Evolutionary conservation across 2,329 filamentous ascomycete genomes (phyloP).

Genomic region (Rachicladosporium sp.): DNA sequence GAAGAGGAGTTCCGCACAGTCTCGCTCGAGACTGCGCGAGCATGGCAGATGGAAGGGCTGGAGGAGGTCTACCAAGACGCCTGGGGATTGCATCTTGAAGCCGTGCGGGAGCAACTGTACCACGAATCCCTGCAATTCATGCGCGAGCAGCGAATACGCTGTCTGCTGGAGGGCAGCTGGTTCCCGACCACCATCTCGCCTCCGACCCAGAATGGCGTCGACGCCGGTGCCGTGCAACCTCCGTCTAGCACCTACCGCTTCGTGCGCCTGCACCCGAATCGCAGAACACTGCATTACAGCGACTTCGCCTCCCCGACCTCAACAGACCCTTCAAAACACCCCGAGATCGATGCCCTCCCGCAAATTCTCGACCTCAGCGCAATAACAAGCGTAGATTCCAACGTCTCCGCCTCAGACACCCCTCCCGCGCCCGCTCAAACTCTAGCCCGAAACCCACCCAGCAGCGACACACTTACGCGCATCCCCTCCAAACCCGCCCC

Average conservation of each 20-base stretch:
- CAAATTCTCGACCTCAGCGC: constrained; percentile 79
- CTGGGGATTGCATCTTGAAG: constrained; percentile 78
- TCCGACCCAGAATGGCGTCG: constrained; percentile 29
- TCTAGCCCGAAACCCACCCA: constrained; percentile 18
- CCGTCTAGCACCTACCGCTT: constrained; percentile 54
- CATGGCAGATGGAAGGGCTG: constrained; percentile 85
- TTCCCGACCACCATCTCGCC: constrained; percentile 48
- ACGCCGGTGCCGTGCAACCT: constrained; percentile 26
- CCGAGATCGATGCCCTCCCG: constrained; percentile 57
- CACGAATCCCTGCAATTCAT: constrained; percentile 91
- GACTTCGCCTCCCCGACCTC: constrained; percentile 58
- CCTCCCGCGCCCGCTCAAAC: constrained; percentile 35
- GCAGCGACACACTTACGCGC: constrained; percentile 14
- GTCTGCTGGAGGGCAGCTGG: constrained; percentile 80
- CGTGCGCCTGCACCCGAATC: constrained; percentile 79
- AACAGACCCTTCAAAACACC: constrained; percentile 31
- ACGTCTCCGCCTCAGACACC: constrained; percentile 58
- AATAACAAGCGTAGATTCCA: constrained; percentile 88
- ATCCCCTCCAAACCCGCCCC: constrained; percentile 9
- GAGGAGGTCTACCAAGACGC: constrained; percentile 86
- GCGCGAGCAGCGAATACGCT: constrained; percentile 89
- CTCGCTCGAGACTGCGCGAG: constrained; percentile 64
- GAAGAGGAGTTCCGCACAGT: constrained; percentile 82
- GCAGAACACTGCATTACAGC: constrained; percentile 78
- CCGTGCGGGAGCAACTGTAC: constrained; percentile 82